A percentile compares a stretch with the other conserved stretches of the same genome.
Evolutionary conservation across 2,329 filamentous ascomycete genomes (phyloP).

Genomic region (Gnomoniopsis sp.): DNA sequence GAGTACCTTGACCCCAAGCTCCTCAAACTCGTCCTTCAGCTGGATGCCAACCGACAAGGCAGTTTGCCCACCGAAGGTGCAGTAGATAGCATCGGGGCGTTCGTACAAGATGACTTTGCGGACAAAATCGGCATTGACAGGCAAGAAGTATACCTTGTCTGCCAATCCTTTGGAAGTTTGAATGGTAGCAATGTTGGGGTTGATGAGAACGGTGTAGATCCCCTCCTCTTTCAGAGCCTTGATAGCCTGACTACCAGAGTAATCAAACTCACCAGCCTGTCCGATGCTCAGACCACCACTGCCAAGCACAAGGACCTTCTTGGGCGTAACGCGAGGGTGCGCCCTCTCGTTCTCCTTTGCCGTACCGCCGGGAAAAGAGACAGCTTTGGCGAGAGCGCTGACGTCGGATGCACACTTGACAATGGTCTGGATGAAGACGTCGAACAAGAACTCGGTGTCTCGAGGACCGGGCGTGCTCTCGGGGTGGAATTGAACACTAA

Average conservation of each 20-base stretch:
- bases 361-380: conserved; percentile 83
- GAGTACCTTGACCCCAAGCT: conserved; percentile 86
- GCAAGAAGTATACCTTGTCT: conserved; percentile 98
- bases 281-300: conserved; percentile 96
- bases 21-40: conserved; percentile 94
- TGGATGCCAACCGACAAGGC: conserved; percentile 96
- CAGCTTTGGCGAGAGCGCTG: conserved; percentile 65
- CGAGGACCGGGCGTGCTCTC: conserved; percentile 94
- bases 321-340: conserved; percentile 77
- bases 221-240: conserved; percentile 97
- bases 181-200: conserved; percentile 98
- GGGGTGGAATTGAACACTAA: conserved; percentile 99
- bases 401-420: conserved; percentile 65
- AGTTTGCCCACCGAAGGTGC: conserved; percentile 96
- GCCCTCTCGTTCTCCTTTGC: conserved; percentile 72
- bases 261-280: conserved; percentile 97
- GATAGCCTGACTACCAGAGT: conserved; percentile 97
- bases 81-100: conserved; percentile 92
- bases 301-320: conserved; percentile 92
- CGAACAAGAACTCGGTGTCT: conserved; percentile 95
- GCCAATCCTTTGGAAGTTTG: conserved; percentile 97
- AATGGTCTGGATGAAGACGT: conserved; percentile 91
- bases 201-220: conserved; percentile 97
- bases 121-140: conserved; percentile 94
- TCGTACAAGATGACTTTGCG: conserved; percentile 96